Evolutionary conservation across 177 flowering plant genomes (phyloP).

Genomic region (Viscum album): DNA sequence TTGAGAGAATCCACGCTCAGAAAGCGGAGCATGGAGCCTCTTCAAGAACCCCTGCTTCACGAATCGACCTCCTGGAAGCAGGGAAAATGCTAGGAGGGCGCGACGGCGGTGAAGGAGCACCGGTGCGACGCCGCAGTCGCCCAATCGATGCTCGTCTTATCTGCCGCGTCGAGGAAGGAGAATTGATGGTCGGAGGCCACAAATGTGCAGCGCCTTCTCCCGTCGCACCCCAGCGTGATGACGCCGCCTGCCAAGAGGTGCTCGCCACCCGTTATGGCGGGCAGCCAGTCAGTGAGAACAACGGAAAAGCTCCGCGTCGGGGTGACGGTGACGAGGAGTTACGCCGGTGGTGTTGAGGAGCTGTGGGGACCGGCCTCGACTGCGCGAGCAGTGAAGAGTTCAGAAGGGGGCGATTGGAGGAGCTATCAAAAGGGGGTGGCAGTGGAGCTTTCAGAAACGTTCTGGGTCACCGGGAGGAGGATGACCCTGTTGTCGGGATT

Average conservation of each 20-base stretch:
- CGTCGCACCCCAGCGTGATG: not conserved
- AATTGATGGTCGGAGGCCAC: constrained; percentile 36
- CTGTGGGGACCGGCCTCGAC: constrained; percentile 40
- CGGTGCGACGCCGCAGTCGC: constrained; percentile 35
- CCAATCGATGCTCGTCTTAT: constrained; percentile 75
- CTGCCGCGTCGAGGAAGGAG: constrained; percentile 59
- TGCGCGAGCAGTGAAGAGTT: constrained; percentile 39
- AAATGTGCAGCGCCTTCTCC: not conserved
- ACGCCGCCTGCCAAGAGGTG: constrained; percentile 28
- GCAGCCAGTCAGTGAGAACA: constrained; percentile 61
- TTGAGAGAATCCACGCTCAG: constrained; percentile 49
- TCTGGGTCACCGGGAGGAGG: constrained; percentile 10
- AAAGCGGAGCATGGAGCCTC: constrained; percentile 15
- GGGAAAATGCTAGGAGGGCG: constrained; percentile 32
- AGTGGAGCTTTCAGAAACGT: not conserved
- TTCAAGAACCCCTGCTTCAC: constrained; percentile 3
- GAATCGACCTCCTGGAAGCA: constrained; percentile 37
- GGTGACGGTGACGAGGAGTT: constrained; percentile 50
- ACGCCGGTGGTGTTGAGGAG: constrained; percentile 42
- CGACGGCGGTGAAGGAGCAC: not conserved
- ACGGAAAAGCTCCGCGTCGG: constrained; percentile 40
- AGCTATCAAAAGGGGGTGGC: not conserved
- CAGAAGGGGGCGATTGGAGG: constrained; percentile 21
- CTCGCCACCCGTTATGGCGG: constrained; percentile 26
- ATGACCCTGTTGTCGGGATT: too few relatives aligned